Conservation (phyloP, 2,329 filamentous ascomycete species). For the Sclerotinia subarctica region DNA sequence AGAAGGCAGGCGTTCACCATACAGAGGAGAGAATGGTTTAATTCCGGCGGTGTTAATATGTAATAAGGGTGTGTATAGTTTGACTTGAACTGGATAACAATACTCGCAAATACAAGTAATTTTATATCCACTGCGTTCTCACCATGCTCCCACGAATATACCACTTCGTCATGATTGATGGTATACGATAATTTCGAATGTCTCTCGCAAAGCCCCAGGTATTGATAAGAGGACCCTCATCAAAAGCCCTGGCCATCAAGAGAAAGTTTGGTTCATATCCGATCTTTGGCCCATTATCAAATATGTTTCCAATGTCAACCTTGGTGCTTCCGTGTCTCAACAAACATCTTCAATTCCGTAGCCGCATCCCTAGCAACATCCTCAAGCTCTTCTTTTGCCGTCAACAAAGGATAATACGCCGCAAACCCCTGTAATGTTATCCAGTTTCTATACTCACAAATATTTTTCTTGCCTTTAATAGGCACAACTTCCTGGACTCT, state of each 20-base stretch:
- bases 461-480: slow-evolving; percentile 21
- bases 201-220: background rate
- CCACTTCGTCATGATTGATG: background rate
- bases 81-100: background rate
- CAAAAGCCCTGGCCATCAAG: background rate
- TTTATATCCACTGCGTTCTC: background rate
- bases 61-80: background rate
- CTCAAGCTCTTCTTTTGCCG: slow-evolving; percentile 24
- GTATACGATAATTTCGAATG: background rate
- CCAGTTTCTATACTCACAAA: slow-evolving; percentile 31
- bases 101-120: slow-evolving; percentile 7
- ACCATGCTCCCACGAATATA: background rate
- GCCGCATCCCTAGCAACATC: slow-evolving; percentile 16
- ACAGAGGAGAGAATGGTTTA: slow-evolving; percentile 15
- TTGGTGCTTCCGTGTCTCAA: slow-evolving; percentile 8
- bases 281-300: background rate
- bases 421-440: slow-evolving; percentile 27
- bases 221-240: background rate
- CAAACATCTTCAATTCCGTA: slow-evolving; percentile 13
- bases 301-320: background rate
- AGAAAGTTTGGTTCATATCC: background rate
- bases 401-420: slow-evolving; percentile 29
- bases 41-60: background rate
- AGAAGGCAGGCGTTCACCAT: slow-evolving; percentile 14
- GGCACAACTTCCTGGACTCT: slow-evolving; percentile 30